Conservation (phyloP, 176 grass and related monocot species). For the Oryza meridionalis region DNA sequence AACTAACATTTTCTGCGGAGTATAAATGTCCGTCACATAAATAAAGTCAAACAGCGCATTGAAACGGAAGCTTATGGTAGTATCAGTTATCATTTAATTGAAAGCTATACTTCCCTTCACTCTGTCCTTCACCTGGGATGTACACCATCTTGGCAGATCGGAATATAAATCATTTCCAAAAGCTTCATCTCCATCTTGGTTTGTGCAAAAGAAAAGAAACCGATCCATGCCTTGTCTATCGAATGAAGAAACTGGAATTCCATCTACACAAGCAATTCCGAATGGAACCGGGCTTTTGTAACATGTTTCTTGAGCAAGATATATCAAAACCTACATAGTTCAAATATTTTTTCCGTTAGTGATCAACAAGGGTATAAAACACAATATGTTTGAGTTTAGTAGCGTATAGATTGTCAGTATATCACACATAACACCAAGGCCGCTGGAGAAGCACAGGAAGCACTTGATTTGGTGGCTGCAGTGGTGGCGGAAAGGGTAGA, state of each 20-base stretch:
- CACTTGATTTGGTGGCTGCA: no score
- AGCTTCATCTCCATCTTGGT: background rate
- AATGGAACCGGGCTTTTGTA: slow-evolving; percentile 67
- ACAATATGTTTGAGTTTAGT: no score
- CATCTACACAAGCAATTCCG: slow-evolving; percentile 73
- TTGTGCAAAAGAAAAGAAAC: slow-evolving; percentile 69
- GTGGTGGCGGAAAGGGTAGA: no score
- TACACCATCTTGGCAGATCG: no score
- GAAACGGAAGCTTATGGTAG: background rate
- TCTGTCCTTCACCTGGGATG: slow-evolving; percentile 27
- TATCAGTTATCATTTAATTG: no score
- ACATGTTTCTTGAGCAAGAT: slow-evolving; percentile 56
- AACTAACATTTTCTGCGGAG: no score
- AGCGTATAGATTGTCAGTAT: background rate
- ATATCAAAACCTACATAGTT: slow-evolving; percentile 62
- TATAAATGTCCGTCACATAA: no score
- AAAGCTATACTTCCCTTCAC: slow-evolving; percentile 12
- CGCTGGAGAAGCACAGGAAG: no score
- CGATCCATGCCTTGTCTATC: slow-evolving; percentile 64
- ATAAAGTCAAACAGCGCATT: no score
- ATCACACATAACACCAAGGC: background rate
- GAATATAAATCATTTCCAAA: no score
- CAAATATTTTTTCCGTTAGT: slow-evolving; percentile 12
- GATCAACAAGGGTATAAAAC: no score
- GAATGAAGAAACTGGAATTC: slow-evolving; percentile 65